A percentile compares a stretch with the other conserved stretches of the same genome.
Evolutionary conservation across 768 basidiomycete species (phyloP).

Genomic region (Psilocybe tampanensis): DNA sequence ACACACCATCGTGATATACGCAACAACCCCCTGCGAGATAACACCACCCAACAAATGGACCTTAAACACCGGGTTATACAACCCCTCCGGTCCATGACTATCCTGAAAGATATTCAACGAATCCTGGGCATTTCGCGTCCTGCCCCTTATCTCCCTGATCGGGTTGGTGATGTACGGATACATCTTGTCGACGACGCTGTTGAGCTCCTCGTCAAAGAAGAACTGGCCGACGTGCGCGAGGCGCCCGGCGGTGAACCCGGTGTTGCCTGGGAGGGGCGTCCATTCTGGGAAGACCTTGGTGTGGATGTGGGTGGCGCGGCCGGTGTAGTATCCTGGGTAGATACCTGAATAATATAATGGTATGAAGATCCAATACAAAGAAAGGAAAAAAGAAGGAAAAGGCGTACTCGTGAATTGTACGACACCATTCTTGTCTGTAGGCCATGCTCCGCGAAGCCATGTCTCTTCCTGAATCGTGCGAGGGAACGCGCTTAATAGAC

Average conservation of each 20-base stretch:
- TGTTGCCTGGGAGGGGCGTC: constrained; percentile 40
- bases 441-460: constrained; percentile 56
- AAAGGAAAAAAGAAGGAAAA: background rate
- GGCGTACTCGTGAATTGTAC: constrained; percentile 53
- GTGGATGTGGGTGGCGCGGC: constrained; percentile 57
- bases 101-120: constrained; percentile 57
- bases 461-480: constrained; percentile 44
- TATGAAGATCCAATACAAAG: background rate
- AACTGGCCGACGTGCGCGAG: constrained; percentile 54
- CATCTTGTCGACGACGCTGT: constrained; percentile 54
- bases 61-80: constrained; percentile 56
- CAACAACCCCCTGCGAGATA: constrained; percentile 49
- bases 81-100: constrained; percentile 46
- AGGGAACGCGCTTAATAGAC: constrained; percentile 46
- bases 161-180: constrained; percentile 54
- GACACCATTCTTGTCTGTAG: constrained; percentile 53
- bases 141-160: constrained; percentile 45
- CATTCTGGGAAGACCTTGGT: constrained; percentile 57
- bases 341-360: constrained; percentile 44
- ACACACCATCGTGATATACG: constrained; percentile 58
- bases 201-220: constrained; percentile 59
- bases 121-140: constrained; percentile 55
- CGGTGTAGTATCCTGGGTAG: constrained; percentile 60
- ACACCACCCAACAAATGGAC: constrained; percentile 53
- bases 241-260: constrained; percentile 45